Conservation (phyloP, 345 rosid genomes). For the Brassica incana region DNA sequence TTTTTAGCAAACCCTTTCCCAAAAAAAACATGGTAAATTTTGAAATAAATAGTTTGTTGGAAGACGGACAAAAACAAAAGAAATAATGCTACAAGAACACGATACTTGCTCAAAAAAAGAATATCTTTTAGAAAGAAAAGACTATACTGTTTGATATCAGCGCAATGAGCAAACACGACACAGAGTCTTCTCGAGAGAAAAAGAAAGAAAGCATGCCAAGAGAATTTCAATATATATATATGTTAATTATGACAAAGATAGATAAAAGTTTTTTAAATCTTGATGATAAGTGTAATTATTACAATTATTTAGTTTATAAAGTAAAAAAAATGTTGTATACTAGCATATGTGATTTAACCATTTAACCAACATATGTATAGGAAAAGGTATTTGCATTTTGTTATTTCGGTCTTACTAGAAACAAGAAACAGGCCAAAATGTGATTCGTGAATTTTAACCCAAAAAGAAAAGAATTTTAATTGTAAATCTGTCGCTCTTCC, state of each 20-base stretch:
- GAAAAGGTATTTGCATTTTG: not conserved
- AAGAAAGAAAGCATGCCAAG: constrained; percentile 20
- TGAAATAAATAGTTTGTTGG: not conserved
- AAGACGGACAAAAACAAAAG: not conserved
- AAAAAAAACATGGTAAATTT: not conserved
- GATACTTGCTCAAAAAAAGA: too few relatives aligned
- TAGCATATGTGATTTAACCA: not conserved
- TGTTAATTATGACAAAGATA: not conserved
- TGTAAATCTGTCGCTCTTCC: not conserved
- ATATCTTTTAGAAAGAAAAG: not conserved
- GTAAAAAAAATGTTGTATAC: not conserved
- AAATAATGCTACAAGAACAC: not conserved
- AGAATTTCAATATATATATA: not conserved
- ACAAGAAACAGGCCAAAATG: not conserved
- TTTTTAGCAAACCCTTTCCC: too few relatives aligned
- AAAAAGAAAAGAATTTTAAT: too few relatives aligned
- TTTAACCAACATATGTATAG: not conserved
- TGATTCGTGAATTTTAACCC: not conserved
- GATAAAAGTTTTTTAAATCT: not conserved
- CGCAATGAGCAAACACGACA: constrained; percentile 29
- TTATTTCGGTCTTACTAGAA: not conserved
- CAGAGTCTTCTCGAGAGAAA: constrained; percentile 23
- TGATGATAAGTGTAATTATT: not conserved
- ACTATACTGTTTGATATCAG: constrained; percentile 15
- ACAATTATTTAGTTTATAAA: not conserved